A percentile compares a stretch with the other conserved stretches of the same genome.
phyloP scores from a whole-genome alignment of 1,284 basidiomycete species.

The Austropuccinia psidii region DNA sequence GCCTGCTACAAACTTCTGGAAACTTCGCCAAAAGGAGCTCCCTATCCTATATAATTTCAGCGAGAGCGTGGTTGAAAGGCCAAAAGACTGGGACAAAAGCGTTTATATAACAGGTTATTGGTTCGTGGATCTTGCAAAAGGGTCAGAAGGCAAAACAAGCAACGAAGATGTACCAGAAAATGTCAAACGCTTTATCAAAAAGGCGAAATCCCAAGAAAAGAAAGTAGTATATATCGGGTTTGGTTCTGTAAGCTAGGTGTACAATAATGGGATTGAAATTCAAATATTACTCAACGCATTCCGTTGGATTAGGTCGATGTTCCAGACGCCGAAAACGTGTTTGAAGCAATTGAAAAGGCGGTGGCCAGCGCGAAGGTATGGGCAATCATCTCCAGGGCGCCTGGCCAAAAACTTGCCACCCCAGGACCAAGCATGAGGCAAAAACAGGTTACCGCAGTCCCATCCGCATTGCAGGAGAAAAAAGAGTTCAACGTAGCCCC shows the following conservation, averaged over 20 bases:
- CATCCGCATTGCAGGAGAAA: no score
- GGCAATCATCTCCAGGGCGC: slow-evolving; percentile 44
- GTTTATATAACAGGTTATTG: slow-evolving; percentile 45
- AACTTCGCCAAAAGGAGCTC: slow-evolving; percentile 40
- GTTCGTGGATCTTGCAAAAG: slow-evolving; percentile 41
- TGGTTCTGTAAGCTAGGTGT: slow-evolving; percentile 40
- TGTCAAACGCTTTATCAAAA: slow-evolving; percentile 40
- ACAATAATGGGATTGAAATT: background rate
- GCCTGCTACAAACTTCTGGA: slow-evolving; percentile 39
- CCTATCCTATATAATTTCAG: slow-evolving; percentile 46
- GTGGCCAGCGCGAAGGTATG: slow-evolving; percentile 42
- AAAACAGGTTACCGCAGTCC: no score
- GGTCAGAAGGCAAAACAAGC: background rate
- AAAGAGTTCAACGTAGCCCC: slow-evolving; percentile 14
- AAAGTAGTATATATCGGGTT: slow-evolving; percentile 46
- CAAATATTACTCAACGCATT: background rate
- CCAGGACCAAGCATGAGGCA: no score
- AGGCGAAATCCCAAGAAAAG: slow-evolving; percentile 41
- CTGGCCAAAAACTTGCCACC: slow-evolving; percentile 43
- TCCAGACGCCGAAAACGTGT: slow-evolving; percentile 40
- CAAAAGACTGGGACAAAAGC: slow-evolving; percentile 43
- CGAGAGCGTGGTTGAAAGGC: slow-evolving; percentile 42
- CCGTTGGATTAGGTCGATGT: slow-evolving; percentile 37
- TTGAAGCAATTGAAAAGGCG: slow-evolving; percentile 37
- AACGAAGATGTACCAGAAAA: slow-evolving; percentile 41